phyloP scores from a whole-genome alignment of 2,329 filamentous ascomycete genomes.

The Talaromyces sp. region DNA sequence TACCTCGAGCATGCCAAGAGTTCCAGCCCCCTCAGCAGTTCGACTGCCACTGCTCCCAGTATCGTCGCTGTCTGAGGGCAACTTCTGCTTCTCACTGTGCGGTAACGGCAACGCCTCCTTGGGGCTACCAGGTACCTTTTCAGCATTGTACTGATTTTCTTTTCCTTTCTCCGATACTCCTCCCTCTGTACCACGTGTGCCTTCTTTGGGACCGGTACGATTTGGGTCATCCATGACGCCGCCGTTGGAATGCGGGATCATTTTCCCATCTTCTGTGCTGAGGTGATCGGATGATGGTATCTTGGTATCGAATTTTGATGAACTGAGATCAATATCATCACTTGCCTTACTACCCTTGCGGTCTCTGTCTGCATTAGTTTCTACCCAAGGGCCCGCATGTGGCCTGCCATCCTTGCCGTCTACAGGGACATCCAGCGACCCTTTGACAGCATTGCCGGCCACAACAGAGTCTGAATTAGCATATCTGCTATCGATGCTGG shows the following conservation, averaged over 20 bases:
- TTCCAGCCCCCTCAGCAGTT: conserved; percentile 46
- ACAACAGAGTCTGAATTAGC: conserved; percentile 19
- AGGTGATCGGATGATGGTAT: conserved; percentile 33
- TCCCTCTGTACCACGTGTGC: conserved; percentile 84
- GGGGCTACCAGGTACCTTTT: conserved; percentile 79
- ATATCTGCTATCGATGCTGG: conserved; percentile 16
- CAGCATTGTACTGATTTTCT: conserved; percentile 67
- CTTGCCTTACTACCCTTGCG: conserved; percentile 42
- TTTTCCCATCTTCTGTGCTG: conserved; percentile 44
- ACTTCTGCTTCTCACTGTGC: conserved; percentile 75
- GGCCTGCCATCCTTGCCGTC: conserved; percentile 94
- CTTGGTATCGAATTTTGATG: conserved; percentile 26
- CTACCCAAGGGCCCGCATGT: conserved; percentile 75
- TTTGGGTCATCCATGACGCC: conserved; percentile 93
- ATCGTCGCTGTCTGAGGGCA: conserved; percentile 44
- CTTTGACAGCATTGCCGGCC: conserved; percentile 41
- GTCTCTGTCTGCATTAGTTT: conserved; percentile 52
- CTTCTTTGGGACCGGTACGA: conserved; percentile 74
- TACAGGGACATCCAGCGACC: conserved; percentile 80
- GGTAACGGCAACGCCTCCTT: conserved; percentile 84
- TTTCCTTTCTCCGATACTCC: conserved; percentile 88
- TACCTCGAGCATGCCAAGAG: conserved; percentile 60
- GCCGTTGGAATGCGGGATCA: conserved; percentile 62
- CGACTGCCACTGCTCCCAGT: conserved; percentile 41
- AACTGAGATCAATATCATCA: conserved; percentile 40